These are phyloP conservation scores for Scolecobasidium constrictum DNA, from an alignment of 2,329 filamentous ascomycete genomes.

Conservation along the genomic window DNA sequence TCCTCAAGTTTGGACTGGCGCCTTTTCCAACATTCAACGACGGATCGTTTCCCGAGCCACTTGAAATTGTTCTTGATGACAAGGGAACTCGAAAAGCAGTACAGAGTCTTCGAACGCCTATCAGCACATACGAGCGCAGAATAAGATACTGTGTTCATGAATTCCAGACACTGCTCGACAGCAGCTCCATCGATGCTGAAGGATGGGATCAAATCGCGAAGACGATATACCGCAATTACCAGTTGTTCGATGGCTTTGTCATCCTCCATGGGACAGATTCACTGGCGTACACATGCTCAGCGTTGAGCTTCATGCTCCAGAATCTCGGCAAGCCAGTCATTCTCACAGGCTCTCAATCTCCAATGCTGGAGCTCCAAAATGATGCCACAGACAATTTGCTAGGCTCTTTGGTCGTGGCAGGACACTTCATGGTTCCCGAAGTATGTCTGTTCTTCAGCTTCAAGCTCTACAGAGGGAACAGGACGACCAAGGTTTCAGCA, in stretches of 20 bases:
- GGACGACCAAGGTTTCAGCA: slow-evolving; percentile 78
- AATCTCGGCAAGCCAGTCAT: slow-evolving; percentile 87
- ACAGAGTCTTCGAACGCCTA: slow-evolving; percentile 65
- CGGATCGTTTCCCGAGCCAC: slow-evolving; percentile 44
- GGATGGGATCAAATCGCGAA: slow-evolving; percentile 79
- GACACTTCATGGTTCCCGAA: slow-evolving; percentile 86
- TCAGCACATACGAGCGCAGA: slow-evolving; percentile 68
- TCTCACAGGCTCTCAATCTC: slow-evolving; percentile 59
- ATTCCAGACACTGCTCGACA: slow-evolving; percentile 76
- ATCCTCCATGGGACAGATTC: slow-evolving; percentile 87
- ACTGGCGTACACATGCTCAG: slow-evolving; percentile 76
- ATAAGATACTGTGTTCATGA: slow-evolving; percentile 78
- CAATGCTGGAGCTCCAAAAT: slow-evolving; percentile 82
- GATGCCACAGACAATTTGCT: slow-evolving; percentile 87
- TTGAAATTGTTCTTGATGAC: slow-evolving; percentile 44
- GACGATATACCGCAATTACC: slow-evolving; percentile 75
- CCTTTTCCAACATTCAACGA: slow-evolving; percentile 82
- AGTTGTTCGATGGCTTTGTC: slow-evolving; percentile 81
- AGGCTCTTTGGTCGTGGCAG: slow-evolving; percentile 78
- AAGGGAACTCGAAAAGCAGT: slow-evolving; percentile 40
- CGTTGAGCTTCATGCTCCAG: slow-evolving; percentile 85
- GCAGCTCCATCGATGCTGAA: slow-evolving; percentile 74
- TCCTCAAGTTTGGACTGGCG: slow-evolving; percentile 72
- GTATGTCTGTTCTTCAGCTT: slow-evolving; percentile 93
- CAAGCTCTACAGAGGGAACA: slow-evolving; percentile 78